phyloP scores from a whole-genome alignment of 1,284 basidiomycete species.

The Mycena citricolor region DNA sequence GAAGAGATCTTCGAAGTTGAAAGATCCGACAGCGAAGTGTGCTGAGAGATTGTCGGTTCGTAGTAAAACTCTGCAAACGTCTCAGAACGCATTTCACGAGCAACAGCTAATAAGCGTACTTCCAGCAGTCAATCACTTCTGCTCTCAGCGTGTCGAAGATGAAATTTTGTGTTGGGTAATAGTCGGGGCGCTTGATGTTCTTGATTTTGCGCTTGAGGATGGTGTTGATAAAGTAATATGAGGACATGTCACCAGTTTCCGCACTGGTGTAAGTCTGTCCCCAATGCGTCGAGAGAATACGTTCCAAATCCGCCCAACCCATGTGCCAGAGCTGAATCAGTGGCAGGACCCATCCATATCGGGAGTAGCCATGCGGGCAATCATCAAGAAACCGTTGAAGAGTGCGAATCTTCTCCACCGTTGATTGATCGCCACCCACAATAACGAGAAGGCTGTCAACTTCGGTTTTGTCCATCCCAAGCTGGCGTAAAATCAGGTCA shows the following conservation, averaged over 20 bases:
- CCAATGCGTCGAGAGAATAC: conserved; percentile 30
- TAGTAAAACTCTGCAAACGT: not conserved
- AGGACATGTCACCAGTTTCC: conserved; percentile 15
- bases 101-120: not conserved
- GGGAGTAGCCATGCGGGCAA: conserved; percentile 7
- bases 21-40: not conserved
- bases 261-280: conserved; percentile 13
- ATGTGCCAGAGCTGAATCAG: conserved; percentile 35
- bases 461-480: conserved; percentile 2
- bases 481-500: conserved; percentile 3
- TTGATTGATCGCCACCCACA: conserved; percentile 11
- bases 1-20: conserved; percentile 2
- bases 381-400: conserved; percentile 6
- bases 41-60: not conserved
- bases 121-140: conserved; percentile 10
- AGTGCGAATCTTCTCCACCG: conserved; percentile 7
- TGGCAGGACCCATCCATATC: conserved; percentile 27
- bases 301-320: conserved; percentile 34
- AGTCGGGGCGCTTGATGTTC: conserved; percentile 8
- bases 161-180: conserved; percentile 9
- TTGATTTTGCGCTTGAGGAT: conserved; percentile 21
- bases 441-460: conserved; percentile 7
- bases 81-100: not conserved
- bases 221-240: conserved; percentile 26
- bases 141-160: conserved; percentile 5